Conservation (phyloP, 2,329 filamentous ascomycete genomes). For the Aspergillus aculeatus region DNA sequence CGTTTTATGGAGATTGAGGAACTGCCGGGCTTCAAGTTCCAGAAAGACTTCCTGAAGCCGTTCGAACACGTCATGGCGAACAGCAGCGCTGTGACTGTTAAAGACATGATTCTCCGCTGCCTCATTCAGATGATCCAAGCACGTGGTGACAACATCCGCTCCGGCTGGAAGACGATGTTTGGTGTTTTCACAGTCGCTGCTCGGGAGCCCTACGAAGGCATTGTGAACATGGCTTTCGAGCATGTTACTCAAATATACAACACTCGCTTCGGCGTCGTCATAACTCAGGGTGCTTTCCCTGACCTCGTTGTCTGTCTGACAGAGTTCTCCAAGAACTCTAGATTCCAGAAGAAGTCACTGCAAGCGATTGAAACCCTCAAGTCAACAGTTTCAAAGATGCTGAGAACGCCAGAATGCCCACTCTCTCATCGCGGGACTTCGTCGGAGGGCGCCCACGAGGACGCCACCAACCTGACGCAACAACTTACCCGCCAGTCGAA, state of each 20-base stretch:
- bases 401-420: constrained; percentile 92
- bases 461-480: constrained; percentile 53
- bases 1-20: constrained; percentile 98
- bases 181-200: constrained; percentile 97
- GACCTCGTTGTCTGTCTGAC: constrained; percentile 95
- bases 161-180: constrained; percentile 99
- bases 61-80: constrained; percentile 98
- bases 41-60: constrained; percentile 97
- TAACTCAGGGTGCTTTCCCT: constrained; percentile 93
- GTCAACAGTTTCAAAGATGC: constrained; percentile 89
- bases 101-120: constrained; percentile 94
- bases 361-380: constrained; percentile 95
- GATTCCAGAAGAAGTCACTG: constrained; percentile 97
- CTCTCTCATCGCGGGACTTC: constrained; percentile 66
- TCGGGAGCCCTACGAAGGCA: constrained; percentile 86
- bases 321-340: constrained; percentile 97
- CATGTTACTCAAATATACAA: constrained; percentile 96
- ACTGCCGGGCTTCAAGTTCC: constrained; percentile 97
- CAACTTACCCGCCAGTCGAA: constrained; percentile 77
- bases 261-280: constrained; percentile 90
- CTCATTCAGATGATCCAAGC: constrained; percentile 99
- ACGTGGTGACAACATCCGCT: constrained; percentile 91
- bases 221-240: constrained; percentile 95
- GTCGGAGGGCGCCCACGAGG: constrained; percentile 44
- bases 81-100: constrained; percentile 84